These are phyloP conservation scores for Apiotrichum mycotoxinovorans DNA, from an alignment of 1,284 basidiomycete genomes.

Conservation along the genomic window DNA sequence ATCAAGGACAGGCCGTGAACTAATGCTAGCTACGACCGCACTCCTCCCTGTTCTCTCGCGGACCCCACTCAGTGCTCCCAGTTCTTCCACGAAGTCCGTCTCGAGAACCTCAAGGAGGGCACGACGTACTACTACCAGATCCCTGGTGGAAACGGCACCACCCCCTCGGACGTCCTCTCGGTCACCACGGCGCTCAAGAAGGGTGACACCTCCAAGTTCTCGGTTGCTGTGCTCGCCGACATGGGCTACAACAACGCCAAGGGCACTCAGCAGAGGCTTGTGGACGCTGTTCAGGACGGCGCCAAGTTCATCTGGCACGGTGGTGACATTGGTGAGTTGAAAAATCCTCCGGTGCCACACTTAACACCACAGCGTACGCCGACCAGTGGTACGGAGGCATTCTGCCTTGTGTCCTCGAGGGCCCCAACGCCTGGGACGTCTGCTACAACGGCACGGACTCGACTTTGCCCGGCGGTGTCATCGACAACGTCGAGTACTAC, in stretches of 20 bases:
- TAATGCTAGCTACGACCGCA: constrained; percentile 25
- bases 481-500: constrained; percentile 24
- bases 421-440: constrained; percentile 10
- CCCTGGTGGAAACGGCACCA: constrained; percentile 36
- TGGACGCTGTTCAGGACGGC: constrained; percentile 27
- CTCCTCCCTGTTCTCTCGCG: constrained; percentile 29
- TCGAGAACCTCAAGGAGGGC: constrained; percentile 21
- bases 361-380: constrained; percentile 28
- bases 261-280: constrained; percentile 35
- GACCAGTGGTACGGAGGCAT: constrained; percentile 40
- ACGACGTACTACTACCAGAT: constrained; percentile 33
- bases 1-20: neutral
- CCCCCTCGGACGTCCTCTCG: constrained; percentile 21
- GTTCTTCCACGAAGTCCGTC: constrained; percentile 34
- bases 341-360: neutral
- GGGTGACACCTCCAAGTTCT: constrained; percentile 25
- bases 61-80: constrained; percentile 32
- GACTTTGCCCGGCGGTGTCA: constrained; percentile 7
- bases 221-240: constrained; percentile 39
- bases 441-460: constrained; percentile 34
- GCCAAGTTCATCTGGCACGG: constrained; percentile 35
- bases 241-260: constrained; percentile 47
- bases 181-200: constrained; percentile 26
- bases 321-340: constrained; percentile 36
- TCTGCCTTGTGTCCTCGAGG: constrained; percentile 16